Percentiles rank a stretch among this genome's conserved stretches.
These are phyloP conservation scores for Plenodomus lindquistii DNA, from an alignment of 2,329 filamentous ascomycete genomes.

Conservation along the genomic window DNA sequence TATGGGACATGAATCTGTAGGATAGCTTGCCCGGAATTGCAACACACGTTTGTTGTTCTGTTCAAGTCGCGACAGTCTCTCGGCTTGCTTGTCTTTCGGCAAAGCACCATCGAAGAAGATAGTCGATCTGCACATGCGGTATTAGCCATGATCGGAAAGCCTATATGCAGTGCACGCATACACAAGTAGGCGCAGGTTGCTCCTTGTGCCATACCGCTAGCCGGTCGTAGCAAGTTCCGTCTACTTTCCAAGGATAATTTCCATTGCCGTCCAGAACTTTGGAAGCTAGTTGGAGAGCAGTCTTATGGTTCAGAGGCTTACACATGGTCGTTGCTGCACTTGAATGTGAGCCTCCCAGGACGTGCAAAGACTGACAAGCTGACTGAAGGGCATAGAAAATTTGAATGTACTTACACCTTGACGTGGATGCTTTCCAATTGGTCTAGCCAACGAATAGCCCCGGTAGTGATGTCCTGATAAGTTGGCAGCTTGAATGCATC, in stretches of 20 bases:
- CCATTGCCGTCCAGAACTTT: no score
- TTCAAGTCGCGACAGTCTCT: conserved; percentile 65
- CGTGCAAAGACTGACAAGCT: no score
- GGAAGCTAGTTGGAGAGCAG: no score
- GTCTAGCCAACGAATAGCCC: conserved; percentile 62
- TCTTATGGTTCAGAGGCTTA: neutral
- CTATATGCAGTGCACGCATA: conserved; percentile 16
- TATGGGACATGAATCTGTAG: conserved; percentile 29
- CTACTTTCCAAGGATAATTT: no score
- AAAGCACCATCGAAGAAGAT: conserved; percentile 89
- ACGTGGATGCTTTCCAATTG: conserved; percentile 60
- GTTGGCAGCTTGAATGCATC: conserved; percentile 30
- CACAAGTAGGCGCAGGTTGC: neutral
- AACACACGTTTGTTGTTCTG: conserved; percentile 62
- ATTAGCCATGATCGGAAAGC: conserved; percentile 25
- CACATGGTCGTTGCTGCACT: neutral
- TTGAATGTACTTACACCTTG: conserved; percentile 59
- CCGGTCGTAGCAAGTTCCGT: no score
- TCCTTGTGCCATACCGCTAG: no score
- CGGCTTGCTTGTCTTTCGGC: conserved; percentile 66
- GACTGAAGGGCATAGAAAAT: conserved; percentile 1
- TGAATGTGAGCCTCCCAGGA: neutral
- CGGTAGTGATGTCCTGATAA: conserved; percentile 65
- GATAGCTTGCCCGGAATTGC: conserved; percentile 47
- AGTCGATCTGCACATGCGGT: conserved; percentile 45